Percentiles rank a stretch among this genome's conserved stretches.
These are phyloP conservation scores for Haplographium delicatum DNA, from an alignment of 495 filamentous ascomycete species.

Conservation along the genomic window DNA sequence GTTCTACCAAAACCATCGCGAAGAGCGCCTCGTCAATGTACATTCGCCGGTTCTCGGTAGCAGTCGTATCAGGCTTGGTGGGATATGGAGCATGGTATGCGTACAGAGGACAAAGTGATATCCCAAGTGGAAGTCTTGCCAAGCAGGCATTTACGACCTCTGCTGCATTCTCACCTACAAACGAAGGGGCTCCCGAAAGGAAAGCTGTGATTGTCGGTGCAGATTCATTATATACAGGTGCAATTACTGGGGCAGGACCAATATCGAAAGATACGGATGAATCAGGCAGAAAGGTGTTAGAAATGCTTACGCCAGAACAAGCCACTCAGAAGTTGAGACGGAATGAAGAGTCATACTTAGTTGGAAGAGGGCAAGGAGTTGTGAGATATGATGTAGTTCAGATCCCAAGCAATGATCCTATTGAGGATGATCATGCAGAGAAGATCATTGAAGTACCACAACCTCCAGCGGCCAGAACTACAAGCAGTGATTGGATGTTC, in stretches of 20 bases:
- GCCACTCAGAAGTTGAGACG: constrained; percentile 82
- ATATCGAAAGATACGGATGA: constrained; percentile 78
- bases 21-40: constrained; percentile 51
- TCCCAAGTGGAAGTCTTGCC: background rate
- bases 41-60: constrained; percentile 57
- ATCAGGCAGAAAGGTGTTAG: constrained; percentile 75
- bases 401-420: constrained; percentile 92
- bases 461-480: constrained; percentile 30
- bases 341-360: constrained; percentile 85
- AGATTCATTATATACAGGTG: constrained; percentile 77
- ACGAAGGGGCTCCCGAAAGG: constrained; percentile 12
- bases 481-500: constrained; percentile 96
- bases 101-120: constrained; percentile 35
- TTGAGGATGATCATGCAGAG: constrained; percentile 96
- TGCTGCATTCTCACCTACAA: constrained; percentile 5
- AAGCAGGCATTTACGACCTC: constrained; percentile 4
- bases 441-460: constrained; percentile 88
- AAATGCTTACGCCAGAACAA: constrained; percentile 96
- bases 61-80: constrained; percentile 54
- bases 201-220: constrained; percentile 71
- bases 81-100: constrained; percentile 63
- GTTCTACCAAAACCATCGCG: constrained; percentile 33
- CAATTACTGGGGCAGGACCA: constrained; percentile 73
- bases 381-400: constrained; percentile 95
- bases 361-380: constrained; percentile 86